Evolutionary conservation across 1,284 basidiomycete genomes (phyloP), one percentile per base, ranked within the genome.

Genomic region (Ceratobasidium sp.): DNA sequence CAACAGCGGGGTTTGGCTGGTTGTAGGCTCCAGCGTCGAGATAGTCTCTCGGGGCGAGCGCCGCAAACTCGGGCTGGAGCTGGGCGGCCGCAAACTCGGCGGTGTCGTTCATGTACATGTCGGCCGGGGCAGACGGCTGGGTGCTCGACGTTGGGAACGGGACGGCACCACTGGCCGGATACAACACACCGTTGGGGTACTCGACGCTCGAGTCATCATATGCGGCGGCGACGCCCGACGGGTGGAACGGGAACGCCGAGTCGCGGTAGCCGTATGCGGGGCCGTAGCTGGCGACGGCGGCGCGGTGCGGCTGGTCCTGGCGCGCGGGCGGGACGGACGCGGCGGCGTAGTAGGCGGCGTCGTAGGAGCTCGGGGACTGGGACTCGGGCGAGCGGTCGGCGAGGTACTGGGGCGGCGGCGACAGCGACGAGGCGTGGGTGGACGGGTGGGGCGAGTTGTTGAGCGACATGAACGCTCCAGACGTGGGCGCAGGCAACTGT

Each of bases 371-470:
- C 22, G 61, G 61, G 3, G 61, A 63, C 61, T 63, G 61, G n/a
- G 61, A 63, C 29, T 68, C 65, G 14, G 65, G 65, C 37, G 65
- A 41, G 34, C 53, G 65, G 29, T 71, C 68, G n/a, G 68, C 59
- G 13, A 71, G 37, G 24, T 59, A 71, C 19, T 53, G 64, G 8
- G 68, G 68, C 14, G 68, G 68, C 2, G 68, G 68, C 6, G 68
- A 71, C n/a, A 71, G 68, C 43, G 69, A 72, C 41, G 56, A 61
- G 22, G 69, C 41, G 34, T 72, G 69, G 24, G 69, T 72, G 19
- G 69, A 72, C 43, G 69, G 54, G 56, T 72, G 69, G 56, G 69
- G 69, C 56, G 69, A 72, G 65, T 68, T 68, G 69, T 72, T 59
- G 41, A 61, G 69, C 69, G 69, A 72, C 69, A 72, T 72, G 22